A percentile compares a stretch with the other conserved stretches of the same genome.
phyloP scores from a whole-genome alignment of 768 basidiomycete species.

The Astraeus odoratus region DNA sequence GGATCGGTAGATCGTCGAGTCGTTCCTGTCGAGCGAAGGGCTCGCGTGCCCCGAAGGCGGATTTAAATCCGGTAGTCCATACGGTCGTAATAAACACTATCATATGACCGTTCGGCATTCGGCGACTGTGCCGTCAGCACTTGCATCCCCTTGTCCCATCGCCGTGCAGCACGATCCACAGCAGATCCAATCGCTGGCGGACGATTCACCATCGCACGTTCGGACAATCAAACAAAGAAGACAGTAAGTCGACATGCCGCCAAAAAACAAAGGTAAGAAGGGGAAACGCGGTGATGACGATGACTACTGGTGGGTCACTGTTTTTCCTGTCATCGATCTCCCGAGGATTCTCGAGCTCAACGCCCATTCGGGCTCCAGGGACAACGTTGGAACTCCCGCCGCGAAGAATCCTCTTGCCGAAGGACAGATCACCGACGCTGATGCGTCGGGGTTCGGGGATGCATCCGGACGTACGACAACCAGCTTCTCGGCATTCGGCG shows the following conservation, averaged over 20 bases:
- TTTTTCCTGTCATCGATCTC: constrained; percentile 7
- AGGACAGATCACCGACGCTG: constrained; percentile 29
- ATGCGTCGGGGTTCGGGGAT: constrained; percentile 34
- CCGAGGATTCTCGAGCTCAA: constrained; percentile 13
- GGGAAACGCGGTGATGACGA: constrained; percentile 74
- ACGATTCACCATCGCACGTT: too few relatives aligned
- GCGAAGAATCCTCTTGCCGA: constrained; percentile 32
- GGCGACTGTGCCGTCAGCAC: not conserved
- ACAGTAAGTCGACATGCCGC: constrained; percentile 28
- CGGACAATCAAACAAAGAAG: not conserved
- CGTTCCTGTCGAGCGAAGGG: too few relatives aligned
- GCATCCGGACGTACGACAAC: constrained; percentile 18
- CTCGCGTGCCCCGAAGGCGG: too few relatives aligned
- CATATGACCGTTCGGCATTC: not conserved
- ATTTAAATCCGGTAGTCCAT: too few relatives aligned
- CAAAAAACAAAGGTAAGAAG: constrained; percentile 83
- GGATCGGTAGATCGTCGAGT: too few relatives aligned
- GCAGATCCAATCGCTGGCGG: not conserved
- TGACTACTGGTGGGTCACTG: constrained; percentile 54
- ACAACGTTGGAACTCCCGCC: constrained; percentile 54
- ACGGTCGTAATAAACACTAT: too few relatives aligned
- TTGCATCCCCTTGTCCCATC: not conserved
- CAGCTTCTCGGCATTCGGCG: constrained; percentile 48
- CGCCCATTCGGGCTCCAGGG: constrained; percentile 37
- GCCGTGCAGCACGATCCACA: not conserved